Evolutionary conservation across 441 rosid genomes (phyloP), one percentile per base, ranked within the genome.

Genomic region (Erodium trifolium): DNA sequence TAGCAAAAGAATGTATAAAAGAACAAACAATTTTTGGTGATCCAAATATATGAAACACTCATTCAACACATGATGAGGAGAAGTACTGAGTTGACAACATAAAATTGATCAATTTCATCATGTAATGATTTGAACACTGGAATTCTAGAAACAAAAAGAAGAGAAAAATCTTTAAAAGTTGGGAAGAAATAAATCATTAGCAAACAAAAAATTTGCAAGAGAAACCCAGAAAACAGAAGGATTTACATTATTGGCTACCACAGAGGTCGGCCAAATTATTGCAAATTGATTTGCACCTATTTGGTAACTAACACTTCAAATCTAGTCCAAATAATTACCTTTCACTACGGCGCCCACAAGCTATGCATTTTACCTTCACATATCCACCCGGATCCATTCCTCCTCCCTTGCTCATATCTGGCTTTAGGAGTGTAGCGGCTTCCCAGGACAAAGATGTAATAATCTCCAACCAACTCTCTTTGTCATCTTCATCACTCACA

Each of bases 301-400:
- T 43, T 13, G 63, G 49, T n/a, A 67, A 23, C 4, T 2, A 19
- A 64, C 63, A 64, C 71, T 67, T 51, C 70, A 68, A 14, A 67
- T 68, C 72, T 55, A 55, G 62, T 55, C 62, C 27, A 17, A 55
- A 14, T 55, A 16, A 55, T 75, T 92, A 95, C 99, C 99, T 95
- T 70, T 95, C 96, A 82, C 78, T 72, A 65, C 85, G 92, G 19
- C 67, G 78, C 70, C 99, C 96, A 78, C 91, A 88, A 76, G 99
- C 98, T 75, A 95, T 71, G 86, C 99, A 92, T 76, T 95, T 95
- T 60, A 92, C 91, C 82, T 95, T 92, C 73, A 95, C 97, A 84
- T 92, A 92, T 59, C 97, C 98, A 82, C 90, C 98, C 41, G 99
- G 99, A 80, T 95, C 99, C 99, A 95, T 95, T 70, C 98, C 96